Base-by-base conservation (phyloP, 495 filamentous ascomycete species). In the Podospora appendiculata region DNA sequence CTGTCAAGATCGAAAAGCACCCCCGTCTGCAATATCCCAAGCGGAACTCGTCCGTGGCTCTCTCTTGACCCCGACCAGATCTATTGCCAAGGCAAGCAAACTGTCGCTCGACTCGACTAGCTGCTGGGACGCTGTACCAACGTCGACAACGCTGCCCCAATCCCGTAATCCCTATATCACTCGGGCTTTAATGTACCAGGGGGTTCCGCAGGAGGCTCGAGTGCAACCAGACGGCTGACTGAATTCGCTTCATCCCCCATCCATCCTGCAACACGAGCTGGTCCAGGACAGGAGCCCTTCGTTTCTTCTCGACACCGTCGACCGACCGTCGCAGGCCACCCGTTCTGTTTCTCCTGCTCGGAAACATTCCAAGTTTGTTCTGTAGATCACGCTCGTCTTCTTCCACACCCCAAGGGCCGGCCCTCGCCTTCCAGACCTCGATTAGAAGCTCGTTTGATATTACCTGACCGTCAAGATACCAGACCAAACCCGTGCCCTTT, bases 261-360 rank as follows among this genome's bases (percentile, higher is more conserved):
- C 25, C 48, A 55, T 64, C 52, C 63, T 68, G 65, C 65, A 58
- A 68, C 60, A 64, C 63, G 47, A 54, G 52, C 47, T 55, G 53
- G 54, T 48, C 54, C 56, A 53, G 52, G 48, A 52, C n/a, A 44
- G 47, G 43, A 58, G 50, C 16, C 32, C 13, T 60, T 59, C 53
- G 57, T 64, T 62, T 62, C 53, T 54, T 50, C 51, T 42, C 47
- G 40, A 53, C 53, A 47, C 57, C 48, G 61, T 59, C 61, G 52
- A 56, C 61, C 32, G 25, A 25, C 25, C 25, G 25, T 25, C 25
- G 25, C 50, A 32, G 43, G 43, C 57, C 50, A 59, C 44, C 50
- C 42, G 35, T 45, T 48, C 52, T 49, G 50, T 54, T 54, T 55
- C 53, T 53, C 52, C 50, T 47, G 44, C 10, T 48, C 41, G 33